Conservation (phyloP, 495 filamentous ascomycete genomes). For the Darksidea phi region DNA sequence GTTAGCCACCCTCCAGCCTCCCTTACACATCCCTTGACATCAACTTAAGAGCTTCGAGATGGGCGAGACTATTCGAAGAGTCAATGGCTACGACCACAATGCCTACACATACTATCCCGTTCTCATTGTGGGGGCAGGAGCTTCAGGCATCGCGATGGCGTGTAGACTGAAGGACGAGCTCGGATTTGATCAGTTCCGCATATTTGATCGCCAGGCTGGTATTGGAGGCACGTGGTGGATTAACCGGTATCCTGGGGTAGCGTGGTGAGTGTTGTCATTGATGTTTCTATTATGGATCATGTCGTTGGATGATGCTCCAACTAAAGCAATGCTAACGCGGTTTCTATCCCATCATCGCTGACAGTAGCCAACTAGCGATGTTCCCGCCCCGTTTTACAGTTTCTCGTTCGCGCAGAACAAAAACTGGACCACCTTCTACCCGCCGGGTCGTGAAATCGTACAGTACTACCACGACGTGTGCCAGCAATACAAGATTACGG, state of each 20-base stretch:
- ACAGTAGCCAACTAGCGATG: slow-evolving; percentile 2
- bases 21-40: background rate
- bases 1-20: background rate
- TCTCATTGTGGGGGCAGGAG: slow-evolving; percentile 59
- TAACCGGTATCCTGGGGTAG: slow-evolving; percentile 65
- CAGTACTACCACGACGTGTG: slow-evolving; percentile 62
- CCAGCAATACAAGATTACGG: slow-evolving; percentile 55
- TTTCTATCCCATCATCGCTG: too few species aligned
- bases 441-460: slow-evolving; percentile 56
- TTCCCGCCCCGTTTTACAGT: slow-evolving; percentile 56
- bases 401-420: slow-evolving; percentile 63
- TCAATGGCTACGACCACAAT: slow-evolving; percentile 50
- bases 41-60: slow-evolving; percentile 1
- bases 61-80: slow-evolving; percentile 46
- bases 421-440: slow-evolving; percentile 57
- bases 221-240: slow-evolving; percentile 70
- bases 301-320: too few species aligned
- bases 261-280: slow-evolving; percentile 42
- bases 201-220: slow-evolving; percentile 62
- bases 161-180: slow-evolving; percentile 60
- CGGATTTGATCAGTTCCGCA: slow-evolving; percentile 60
- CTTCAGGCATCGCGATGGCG: slow-evolving; percentile 66
- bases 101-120: slow-evolving; percentile 59
- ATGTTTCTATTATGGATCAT: too few species aligned
- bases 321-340: slow-evolving; percentile 9